Base-by-base conservation (phyloP, 75 land plant genomes). In the Sequoia sempervirens region DNA sequence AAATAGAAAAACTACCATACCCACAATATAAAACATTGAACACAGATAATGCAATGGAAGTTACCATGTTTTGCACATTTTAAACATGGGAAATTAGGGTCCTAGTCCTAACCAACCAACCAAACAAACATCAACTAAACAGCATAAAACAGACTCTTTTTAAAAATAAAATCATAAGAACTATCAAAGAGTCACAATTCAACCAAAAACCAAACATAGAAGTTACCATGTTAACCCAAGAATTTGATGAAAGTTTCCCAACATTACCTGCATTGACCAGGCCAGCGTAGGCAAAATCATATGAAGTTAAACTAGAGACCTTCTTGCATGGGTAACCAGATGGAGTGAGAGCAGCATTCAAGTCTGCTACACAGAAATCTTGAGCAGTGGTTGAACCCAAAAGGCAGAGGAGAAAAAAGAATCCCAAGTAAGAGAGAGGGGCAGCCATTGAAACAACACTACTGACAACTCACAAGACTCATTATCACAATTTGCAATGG, bases 291-390 rank as follows among this genome's bases (percentile, higher is more conserved):
- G 83, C 86, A 78, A 93, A 93, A 83, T 92, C 92, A 2, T 86
- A 54, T 7, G 20, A 84, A 14, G 83, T 90, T 43, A 90, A 78
- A 0, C 34, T 72, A 1, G 90, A 3, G 10, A 84, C 74, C 53
- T 64, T 58, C 85, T 82, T 87, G 90, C 95, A 93, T 1, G 89
- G 69, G 84, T 88, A 93, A 38, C 95, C 95, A 12, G 86, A 64
- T 15, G 93, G 92, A 13, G 87, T 86, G 1, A 28, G 36, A 6
- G 89, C 83, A 4, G 43, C 28, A 1, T 13, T 18, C 56, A 86
- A 72, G 88, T 93, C 90, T n/a, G 82, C 95, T 18, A 93, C 93
- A 82, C 95, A 93, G 88, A 93, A 92, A 86, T 93, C 93, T 12
- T 81, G 82, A 26, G 79, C 88, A 4, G 64, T 2, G 36, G 82